Conservation (phyloP, 2,329 filamentous ascomycete genomes). For the Fusarium sp. region DNA sequence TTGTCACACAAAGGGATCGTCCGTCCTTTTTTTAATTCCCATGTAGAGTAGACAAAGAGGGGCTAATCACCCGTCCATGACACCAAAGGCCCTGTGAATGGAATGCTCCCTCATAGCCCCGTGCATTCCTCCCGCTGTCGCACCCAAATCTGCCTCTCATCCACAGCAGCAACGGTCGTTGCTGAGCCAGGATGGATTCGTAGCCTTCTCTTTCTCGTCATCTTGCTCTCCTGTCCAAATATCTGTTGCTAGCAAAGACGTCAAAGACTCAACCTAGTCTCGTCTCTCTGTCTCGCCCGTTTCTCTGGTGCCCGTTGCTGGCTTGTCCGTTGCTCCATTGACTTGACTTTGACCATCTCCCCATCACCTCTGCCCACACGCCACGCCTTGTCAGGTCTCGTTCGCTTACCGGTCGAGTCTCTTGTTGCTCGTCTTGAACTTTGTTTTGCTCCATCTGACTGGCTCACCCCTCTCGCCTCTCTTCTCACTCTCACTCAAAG, state of each 20-base stretch:
- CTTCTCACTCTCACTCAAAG: constrained; percentile 38
- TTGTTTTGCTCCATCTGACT: constrained; percentile 42
- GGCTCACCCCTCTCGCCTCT: constrained; percentile 36
- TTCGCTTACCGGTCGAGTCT: constrained; percentile 39
- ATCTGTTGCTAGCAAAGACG: constrained; percentile 18
- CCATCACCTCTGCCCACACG: constrained; percentile 19
- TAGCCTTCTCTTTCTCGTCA: constrained; percentile 27
- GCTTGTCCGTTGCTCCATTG: constrained; percentile 38
- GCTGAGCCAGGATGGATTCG: constrained; percentile 41
- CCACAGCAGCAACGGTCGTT: constrained; percentile 39
- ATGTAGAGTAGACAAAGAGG: constrained; percentile 28
- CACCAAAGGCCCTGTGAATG: constrained; percentile 35
- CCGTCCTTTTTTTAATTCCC: constrained; percentile 12
- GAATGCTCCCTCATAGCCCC: constrained; percentile 47
- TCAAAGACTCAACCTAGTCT: constrained; percentile 21
- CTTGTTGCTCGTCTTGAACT: constrained; percentile 42
- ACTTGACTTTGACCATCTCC: constrained; percentile 41
- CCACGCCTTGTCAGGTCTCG: constrained; percentile 40
- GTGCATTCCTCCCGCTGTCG: constrained; percentile 44
- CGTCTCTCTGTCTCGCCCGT: constrained; percentile 39
- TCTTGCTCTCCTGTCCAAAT: constrained; percentile 4
- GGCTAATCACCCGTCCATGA: constrained; percentile 26
- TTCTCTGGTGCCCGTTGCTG: constrained; percentile 40
- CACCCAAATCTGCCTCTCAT: constrained; percentile 30
- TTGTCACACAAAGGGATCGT: constrained; percentile 29